Base-by-base conservation (phyloP, 768 basidiomycete species). In the Tulasnella sp. region DNA sequence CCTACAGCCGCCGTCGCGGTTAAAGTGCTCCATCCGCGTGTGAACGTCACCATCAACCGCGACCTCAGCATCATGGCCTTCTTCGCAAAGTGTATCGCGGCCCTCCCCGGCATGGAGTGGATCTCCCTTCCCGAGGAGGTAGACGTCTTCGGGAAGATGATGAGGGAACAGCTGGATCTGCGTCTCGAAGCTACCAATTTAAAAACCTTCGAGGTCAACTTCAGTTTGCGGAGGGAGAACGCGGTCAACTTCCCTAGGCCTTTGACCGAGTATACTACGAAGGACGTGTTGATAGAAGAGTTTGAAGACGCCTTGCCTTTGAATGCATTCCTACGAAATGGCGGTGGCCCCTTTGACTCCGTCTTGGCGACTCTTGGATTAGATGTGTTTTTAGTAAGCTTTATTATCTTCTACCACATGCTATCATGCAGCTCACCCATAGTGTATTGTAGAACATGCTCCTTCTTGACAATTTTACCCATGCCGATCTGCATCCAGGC, bases 1-100 rank as follows among this genome's bases (percentile, higher is more conserved):
- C 92, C 92, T 10, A 84, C 85, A 0, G 83, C 90, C 19, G 79
- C 86, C 1, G 93, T 98, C 30, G 96, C 96, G 12, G 85, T 99
- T 73, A 99, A 99, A 72, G 79, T 99, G 21, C 81, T 97, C 22
- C 96, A 99, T 69, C 96, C 96, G 0, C 74, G 79, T 51, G 92
- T 92, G 19, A 72, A 74, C 24, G 85, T 90, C 66, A 84, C 78
- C 50, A 97, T 99, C 60, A 73, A 77, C 38, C 81, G 96, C 46
- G 96, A 99, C 72, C 81, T 99, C 51, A 78, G 84, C 49, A 98
- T 98, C 73, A 97, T 99, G 92, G 74, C 79, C 44, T 85, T 94
- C 74, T 97, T 98, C 68, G 91, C 94, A 25, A 76, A 77, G 42
- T 70, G 79, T 60, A 76, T 98, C 60, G 80, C 88, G 53, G 52